A percentile compares a stretch with the other conserved stretches of the same genome.
These are phyloP conservation scores for Colletotrichum sansevieriae DNA, from an alignment of 2,329 filamentous ascomycete genomes.

Conservation along the genomic window DNA sequence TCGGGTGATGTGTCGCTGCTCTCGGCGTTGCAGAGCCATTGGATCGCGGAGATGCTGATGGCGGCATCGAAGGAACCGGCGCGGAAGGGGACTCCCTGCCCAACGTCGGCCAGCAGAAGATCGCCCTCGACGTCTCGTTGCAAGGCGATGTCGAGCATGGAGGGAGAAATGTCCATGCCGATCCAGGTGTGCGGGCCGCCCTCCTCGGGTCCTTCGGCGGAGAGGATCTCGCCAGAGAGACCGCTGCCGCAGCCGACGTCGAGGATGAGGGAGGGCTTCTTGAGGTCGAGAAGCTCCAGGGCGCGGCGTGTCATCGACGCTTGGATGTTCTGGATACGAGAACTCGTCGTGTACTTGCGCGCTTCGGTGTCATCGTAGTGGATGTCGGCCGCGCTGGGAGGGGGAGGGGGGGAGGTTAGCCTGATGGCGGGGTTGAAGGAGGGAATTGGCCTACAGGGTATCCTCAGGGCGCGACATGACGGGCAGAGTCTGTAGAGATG, in stretches of 20 bases:
- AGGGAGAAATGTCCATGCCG: constrained; percentile 94
- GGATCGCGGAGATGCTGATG: constrained; percentile 94
- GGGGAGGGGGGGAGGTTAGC: constrained; percentile 24
- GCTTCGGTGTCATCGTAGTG: constrained; percentile 98
- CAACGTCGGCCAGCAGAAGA: constrained; percentile 93
- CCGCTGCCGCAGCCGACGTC: constrained; percentile 98
- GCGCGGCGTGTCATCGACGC: constrained; percentile 94
- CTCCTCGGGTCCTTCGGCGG: constrained; percentile 74
- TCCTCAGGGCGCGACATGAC: constrained; percentile 98
- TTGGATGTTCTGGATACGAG: constrained; percentile 95
- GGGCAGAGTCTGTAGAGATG: constrained; percentile 39
- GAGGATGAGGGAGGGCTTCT: constrained; percentile 86
- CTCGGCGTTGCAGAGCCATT: constrained; percentile 98
- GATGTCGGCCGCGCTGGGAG: constrained; percentile 85
- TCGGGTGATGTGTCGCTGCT: constrained; percentile 85
- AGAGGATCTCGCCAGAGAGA: constrained; percentile 93
- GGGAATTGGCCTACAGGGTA: constrained; percentile 73
- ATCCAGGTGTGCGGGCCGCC: constrained; percentile 94
- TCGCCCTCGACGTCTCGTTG: constrained; percentile 94
- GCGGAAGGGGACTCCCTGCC: constrained; percentile 94
- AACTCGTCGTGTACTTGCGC: constrained; percentile 96
- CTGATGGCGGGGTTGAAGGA: constrained; percentile 33
- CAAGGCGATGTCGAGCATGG: constrained; percentile 96
- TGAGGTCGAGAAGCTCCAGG: constrained; percentile 88
- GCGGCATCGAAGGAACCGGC: constrained; percentile 94